phyloP scores from a whole-genome alignment of 78 protist species.

The Dictyostelium discoideum region DNA sequence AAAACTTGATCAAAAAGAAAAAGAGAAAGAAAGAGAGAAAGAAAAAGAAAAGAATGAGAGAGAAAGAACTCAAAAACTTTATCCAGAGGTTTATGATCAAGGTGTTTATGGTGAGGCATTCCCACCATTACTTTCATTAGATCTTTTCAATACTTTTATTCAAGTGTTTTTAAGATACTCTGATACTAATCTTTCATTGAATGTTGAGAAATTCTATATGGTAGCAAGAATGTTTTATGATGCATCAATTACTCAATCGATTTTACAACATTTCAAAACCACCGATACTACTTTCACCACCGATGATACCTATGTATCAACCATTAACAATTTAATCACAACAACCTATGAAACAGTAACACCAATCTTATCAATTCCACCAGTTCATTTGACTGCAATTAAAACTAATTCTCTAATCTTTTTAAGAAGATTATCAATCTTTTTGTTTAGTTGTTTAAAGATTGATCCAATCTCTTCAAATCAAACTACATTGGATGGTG shows the following conservation, averaged over 20 bases:
- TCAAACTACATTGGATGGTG: not conserved
- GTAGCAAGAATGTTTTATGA: conserved; percentile 46
- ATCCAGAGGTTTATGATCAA: not conserved
- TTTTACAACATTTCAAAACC: conserved; percentile 31
- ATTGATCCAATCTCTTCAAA: conserved; percentile 8
- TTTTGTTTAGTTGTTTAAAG: conserved; percentile 27
- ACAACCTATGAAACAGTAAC: conserved; percentile 12
- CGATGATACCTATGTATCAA: not conserved
- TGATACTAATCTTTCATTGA: not conserved
- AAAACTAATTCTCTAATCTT: not conserved
- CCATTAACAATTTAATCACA: conserved; percentile 22
- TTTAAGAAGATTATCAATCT: conserved; percentile 19
- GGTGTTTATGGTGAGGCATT: not conserved
- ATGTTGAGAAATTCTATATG: conserved; percentile 30
- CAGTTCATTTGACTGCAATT: not conserved
- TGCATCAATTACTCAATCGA: conserved; percentile 55
- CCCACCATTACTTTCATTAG: conserved; percentile 69
- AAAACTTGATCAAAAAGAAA: not conserved
- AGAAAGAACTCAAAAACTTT: not conserved
- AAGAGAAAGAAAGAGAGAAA: not conserved
- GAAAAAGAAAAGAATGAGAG: not conserved
- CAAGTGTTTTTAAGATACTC: conserved; percentile 35
- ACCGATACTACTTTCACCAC: not conserved
- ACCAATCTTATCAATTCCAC: not conserved
- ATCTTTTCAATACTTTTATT: conserved; percentile 53